phyloP scores from a whole-genome alignment of 306 rosid genomes.

The Carpinus viminea region DNA sequence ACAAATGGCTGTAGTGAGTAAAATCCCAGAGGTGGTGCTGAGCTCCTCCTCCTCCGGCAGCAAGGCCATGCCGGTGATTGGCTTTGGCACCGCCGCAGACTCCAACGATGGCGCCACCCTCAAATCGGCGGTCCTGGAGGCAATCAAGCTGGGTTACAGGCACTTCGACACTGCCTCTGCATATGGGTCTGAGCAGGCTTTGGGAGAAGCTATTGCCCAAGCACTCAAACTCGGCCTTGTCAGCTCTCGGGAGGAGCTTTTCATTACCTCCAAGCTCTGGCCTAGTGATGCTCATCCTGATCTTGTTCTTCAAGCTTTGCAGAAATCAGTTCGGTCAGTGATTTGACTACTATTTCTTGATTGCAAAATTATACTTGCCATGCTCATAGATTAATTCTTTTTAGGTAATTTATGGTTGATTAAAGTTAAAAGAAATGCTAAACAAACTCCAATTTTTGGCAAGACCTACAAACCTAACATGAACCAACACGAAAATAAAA shows the following conservation, averaged over 20 bases:
- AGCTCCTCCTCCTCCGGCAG: neutral
- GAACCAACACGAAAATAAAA: too few relatives aligned
- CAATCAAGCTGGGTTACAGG: constrained; percentile 9
- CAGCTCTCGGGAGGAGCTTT: too few relatives aligned
- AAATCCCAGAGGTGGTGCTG: constrained; percentile 2
- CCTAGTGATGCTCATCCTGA: too few relatives aligned
- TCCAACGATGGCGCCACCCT: neutral
- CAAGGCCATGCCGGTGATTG: constrained; percentile 2
- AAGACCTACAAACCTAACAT: too few relatives aligned
- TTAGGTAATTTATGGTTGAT: too few relatives aligned
- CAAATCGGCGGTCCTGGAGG: neutral
- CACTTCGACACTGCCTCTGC: constrained; percentile 2
- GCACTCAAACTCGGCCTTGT: neutral
- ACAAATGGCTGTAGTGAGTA: neutral
- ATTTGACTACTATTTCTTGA: too few relatives aligned
- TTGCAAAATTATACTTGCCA: too few relatives aligned
- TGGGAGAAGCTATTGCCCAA: constrained; percentile 14
- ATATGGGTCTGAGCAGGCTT: constrained; percentile 3
- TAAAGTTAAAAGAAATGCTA: too few relatives aligned
- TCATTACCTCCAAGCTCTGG: too few relatives aligned
- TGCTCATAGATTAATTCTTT: too few relatives aligned
- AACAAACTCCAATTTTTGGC: too few relatives aligned
- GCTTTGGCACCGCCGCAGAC: constrained; percentile 1
- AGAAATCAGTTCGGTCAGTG: neutral
- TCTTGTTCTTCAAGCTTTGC: too few relatives aligned